Evolutionary conservation across 2,329 filamentous ascomycete genomes (phyloP).

Genomic region (Aspergillus latus): DNA sequence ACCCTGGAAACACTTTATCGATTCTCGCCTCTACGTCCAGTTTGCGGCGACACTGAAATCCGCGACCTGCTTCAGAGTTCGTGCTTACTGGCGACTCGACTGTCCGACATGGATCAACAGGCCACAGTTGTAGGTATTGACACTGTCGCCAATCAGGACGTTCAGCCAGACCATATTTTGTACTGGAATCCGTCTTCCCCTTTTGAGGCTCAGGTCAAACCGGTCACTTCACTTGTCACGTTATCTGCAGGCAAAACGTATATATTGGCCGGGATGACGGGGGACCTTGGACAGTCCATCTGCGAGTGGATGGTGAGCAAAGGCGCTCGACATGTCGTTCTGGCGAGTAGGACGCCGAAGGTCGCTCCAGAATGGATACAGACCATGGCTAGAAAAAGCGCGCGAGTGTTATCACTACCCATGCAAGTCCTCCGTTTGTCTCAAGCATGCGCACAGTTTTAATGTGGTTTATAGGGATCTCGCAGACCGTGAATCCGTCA

Average conservation of each 20-base stretch:
- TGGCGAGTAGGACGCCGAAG: slow-evolving; percentile 28
- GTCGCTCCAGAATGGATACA: slow-evolving; percentile 14
- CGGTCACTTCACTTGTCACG: not conserved
- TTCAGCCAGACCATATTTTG: too few species aligned
- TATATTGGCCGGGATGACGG: slow-evolving; percentile 26
- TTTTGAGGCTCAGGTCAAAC: too few species aligned
- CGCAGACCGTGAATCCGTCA: slow-evolving; percentile 4
- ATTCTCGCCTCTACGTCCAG: too few species aligned
- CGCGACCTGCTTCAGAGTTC: too few species aligned
- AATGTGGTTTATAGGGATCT: slow-evolving; percentile 5
- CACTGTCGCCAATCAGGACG: too few species aligned
- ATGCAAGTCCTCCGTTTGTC: not conserved
- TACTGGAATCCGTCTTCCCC: too few species aligned
- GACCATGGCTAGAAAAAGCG: not conserved
- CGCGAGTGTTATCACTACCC: not conserved
- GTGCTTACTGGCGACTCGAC: too few species aligned
- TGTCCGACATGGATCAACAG: too few species aligned
- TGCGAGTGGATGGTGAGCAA: slow-evolving; percentile 26
- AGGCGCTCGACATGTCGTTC: slow-evolving; percentile 24
- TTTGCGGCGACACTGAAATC: too few species aligned
- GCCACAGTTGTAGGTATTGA: too few species aligned
- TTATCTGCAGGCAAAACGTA: slow-evolving; percentile 27
- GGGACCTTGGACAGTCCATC: slow-evolving; percentile 25
- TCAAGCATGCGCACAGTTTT: not conserved
- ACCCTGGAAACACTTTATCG: too few species aligned